phyloP scores from a whole-genome alignment of 768 basidiomycete species.

The Sporobolomyces pararoseus region DNA sequence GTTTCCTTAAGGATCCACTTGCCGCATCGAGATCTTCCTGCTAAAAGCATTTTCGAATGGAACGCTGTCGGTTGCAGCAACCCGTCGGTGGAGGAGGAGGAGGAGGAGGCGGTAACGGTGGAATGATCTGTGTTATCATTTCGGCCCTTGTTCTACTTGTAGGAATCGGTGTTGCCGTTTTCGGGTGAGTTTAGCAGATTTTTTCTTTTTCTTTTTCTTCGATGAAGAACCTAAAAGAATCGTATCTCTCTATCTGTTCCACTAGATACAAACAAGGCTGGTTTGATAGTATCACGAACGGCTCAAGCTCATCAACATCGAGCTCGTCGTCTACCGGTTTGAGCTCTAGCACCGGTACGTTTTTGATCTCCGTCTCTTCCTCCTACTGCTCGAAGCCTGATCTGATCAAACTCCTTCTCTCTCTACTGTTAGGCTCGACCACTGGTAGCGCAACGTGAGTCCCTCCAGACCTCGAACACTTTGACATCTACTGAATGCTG shows the following conservation, averaged over 20 bases:
- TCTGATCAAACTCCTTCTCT: background rate
- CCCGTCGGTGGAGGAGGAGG: background rate
- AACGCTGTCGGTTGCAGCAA: too few relatives aligned
- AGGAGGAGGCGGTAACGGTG: background rate
- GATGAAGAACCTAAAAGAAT: background rate
- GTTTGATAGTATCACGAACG: background rate
- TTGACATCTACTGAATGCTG: too few relatives aligned
- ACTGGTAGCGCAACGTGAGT: too few relatives aligned
- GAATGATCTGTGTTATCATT: background rate
- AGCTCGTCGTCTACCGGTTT: background rate
- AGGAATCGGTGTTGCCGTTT: background rate
- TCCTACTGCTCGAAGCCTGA: background rate
- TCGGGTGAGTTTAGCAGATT: conserved; percentile 2
- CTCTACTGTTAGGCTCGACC: background rate
- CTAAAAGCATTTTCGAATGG: too few relatives aligned
- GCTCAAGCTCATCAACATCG: background rate
- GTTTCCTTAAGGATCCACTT: too few relatives aligned
- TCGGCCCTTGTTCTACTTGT: background rate
- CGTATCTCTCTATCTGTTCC: too few relatives aligned
- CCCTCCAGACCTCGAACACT: too few relatives aligned
- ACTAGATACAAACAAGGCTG: background rate
- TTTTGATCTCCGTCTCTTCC: background rate
- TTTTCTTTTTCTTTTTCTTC: background rate
- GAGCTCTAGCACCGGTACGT: background rate
- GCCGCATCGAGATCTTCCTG: too few relatives aligned